These are phyloP conservation scores for Triticum urartu DNA, from an alignment of 176 grass and related monocot genomes.

Conservation along the genomic window DNA sequence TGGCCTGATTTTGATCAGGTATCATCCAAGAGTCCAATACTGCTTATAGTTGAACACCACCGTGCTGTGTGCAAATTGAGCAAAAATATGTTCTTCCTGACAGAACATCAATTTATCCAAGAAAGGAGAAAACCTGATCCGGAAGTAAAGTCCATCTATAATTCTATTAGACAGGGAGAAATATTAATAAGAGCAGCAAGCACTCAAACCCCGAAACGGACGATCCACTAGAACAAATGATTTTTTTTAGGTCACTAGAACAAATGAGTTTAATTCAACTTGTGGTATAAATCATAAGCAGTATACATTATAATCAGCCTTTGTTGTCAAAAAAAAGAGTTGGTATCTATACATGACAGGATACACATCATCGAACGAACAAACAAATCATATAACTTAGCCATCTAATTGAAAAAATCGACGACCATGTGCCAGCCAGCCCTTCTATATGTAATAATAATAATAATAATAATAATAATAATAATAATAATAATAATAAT, in stretches of 20 bases:
- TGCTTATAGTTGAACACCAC: neutral
- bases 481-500: neutral
- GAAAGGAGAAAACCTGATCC: neutral
- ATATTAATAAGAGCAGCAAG: neutral
- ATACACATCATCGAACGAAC: slow-evolving; percentile 37
- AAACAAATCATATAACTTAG: slow-evolving; percentile 39
- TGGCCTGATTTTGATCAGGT: neutral
- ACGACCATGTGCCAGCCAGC: neutral
- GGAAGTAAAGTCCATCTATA: neutral
- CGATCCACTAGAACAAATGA: neutral
- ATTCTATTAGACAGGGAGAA: too few species aligned
- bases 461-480: too few species aligned
- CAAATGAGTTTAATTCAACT: slow-evolving; percentile 15
- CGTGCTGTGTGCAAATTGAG: too few species aligned
- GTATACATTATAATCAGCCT: slow-evolving; percentile 43
- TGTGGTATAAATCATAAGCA: neutral
- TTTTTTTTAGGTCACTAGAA: neutral
- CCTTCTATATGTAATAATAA: slow-evolving; percentile 38
- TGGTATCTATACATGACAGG: slow-evolving; percentile 55
- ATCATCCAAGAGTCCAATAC: neutral
- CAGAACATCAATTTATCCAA: neutral
- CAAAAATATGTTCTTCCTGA: neutral
- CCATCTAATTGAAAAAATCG: slow-evolving; percentile 36
- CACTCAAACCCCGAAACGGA: neutral
- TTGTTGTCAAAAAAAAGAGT: slow-evolving; percentile 48